Percentiles rank a stretch among this genome's conserved stretches.
Conservation (phyloP, 441 rosid genomes). For the Breynia disticha region DNA sequence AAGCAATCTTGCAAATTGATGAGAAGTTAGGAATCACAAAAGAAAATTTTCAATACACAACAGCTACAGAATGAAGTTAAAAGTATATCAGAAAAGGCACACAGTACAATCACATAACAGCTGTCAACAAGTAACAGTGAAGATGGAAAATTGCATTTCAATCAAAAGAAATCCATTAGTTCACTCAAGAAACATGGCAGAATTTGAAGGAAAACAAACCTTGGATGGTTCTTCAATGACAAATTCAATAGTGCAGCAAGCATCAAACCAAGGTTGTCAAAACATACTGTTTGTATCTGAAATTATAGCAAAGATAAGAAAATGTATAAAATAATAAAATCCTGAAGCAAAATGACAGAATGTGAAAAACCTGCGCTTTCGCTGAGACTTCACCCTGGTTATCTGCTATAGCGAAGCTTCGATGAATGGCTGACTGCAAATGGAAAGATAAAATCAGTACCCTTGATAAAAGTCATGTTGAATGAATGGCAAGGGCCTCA, state of each 20-base stretch:
- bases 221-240: constrained; percentile 49
- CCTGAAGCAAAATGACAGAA: background rate
- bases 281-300: constrained; percentile 73
- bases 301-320: constrained; percentile 22
- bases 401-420: constrained; percentile 89
- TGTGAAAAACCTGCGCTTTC: constrained; percentile 51
- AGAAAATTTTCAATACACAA: constrained; percentile 2
- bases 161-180: background rate
- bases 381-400: constrained; percentile 96
- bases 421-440: constrained; percentile 67
- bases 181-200: constrained; percentile 2
- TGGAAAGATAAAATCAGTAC: background rate
- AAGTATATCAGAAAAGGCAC: too few relatives aligned
- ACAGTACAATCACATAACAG: too few relatives aligned
- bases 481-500: too few relatives aligned
- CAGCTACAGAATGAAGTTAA: too few relatives aligned
- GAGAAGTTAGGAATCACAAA: constrained; percentile 14
- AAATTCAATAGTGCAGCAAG: constrained; percentile 55
- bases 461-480: background rate
- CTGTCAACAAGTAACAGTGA: background rate
- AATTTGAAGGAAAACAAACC: constrained; percentile 26
- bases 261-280: constrained; percentile 64
- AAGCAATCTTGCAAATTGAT: constrained; percentile 39
- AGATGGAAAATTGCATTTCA: constrained; percentile 3
- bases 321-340: constrained; percentile 2